Evolutionary conservation across 2,329 filamentous ascomycete genomes (phyloP).

Genomic region (Scytalidium sp.): DNA sequence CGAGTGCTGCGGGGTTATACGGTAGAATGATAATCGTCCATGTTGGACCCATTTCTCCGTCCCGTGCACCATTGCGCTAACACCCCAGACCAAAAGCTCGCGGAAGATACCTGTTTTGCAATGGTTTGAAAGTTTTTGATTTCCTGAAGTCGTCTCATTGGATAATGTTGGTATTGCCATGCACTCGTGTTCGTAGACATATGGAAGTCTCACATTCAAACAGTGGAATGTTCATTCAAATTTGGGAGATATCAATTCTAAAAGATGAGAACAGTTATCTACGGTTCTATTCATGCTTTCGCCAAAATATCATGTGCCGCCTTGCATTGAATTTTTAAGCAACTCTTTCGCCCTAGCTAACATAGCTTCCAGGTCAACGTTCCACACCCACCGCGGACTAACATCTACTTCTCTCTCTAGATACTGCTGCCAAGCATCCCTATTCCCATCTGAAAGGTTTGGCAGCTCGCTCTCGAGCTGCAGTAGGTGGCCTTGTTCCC

Average conservation of each 20-base stretch:
- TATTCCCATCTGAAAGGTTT: background rate
- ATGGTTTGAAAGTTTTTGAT: too few species aligned
- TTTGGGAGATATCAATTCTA: background rate
- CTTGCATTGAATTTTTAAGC: background rate
- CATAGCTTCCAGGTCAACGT: constrained; percentile 13
- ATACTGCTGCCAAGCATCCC: constrained; percentile 2
- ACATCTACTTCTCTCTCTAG: constrained; percentile 3
- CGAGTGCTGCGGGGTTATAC: background rate
- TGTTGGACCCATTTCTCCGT: too few species aligned
- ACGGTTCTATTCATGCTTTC: background rate
- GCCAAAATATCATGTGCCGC: background rate
- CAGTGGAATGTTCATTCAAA: background rate
- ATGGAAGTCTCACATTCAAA: too few species aligned
- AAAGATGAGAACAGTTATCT: background rate
- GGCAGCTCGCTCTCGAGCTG: constrained; percentile 7
- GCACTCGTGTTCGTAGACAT: too few species aligned
- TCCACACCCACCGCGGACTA: constrained; percentile 16
- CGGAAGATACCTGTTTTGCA: too few species aligned
- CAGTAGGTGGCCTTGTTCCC: constrained; percentile 28
- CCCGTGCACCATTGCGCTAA: too few species aligned
- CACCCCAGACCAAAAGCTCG: too few species aligned
- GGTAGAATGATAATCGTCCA: background rate
- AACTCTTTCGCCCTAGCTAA: background rate
- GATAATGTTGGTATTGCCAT: too few species aligned
- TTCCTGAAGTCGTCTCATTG: too few species aligned